Evolutionary conservation across 495 filamentous ascomycete genomes (phyloP), one percentile per base, ranked within the genome.

Genomic region (Hypomontagnella submonticulosa): DNA sequence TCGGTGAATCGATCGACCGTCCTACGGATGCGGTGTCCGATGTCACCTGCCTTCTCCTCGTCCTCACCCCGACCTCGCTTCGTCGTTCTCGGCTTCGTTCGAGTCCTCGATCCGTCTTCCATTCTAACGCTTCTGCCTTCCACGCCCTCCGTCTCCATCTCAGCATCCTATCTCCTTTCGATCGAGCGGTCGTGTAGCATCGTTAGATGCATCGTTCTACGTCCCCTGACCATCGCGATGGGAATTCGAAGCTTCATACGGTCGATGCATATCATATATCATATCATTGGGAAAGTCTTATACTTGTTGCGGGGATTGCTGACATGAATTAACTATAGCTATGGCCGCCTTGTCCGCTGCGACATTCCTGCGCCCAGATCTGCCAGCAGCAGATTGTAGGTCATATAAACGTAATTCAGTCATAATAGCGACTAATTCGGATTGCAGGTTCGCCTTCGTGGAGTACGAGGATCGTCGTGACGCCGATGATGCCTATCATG

Each of bases 381-480:
- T 51, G 92, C 93, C 9, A 90, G 89, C 40, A 96, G 92, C 78
- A 88, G 95, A 78, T 86, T 98, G 96, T 99, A 84, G 86, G 94
- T 91, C 64, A 6, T 41, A 2, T 13, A 38, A 51, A 30, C 23
- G 16, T 16, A 9, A n/a, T 8, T 30, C 23, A 4, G 11, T 33
- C 4, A 23, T 10, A 23, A 7, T 34, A 18, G 18, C 15, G 13
- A 20, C 71, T 76, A 67, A 76, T 73, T 44, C 55, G 20, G 32
- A 13, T 67, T 61, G 4, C 68, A 99, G 95, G 60, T 99, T 99
- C 76, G 95, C 95, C 13, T 99, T 99, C 80, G 95, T 99, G 51
- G 95, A 99, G 79, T 99, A 99, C 77, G 95, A 99, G 82, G 96
- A 92, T 77, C 92, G 95, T 70, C 96, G 95, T 70, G 95, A 99